Conservation (phyloP, 2,329 filamentous ascomycete species). For the Scedosporium minutisporum region DNA sequence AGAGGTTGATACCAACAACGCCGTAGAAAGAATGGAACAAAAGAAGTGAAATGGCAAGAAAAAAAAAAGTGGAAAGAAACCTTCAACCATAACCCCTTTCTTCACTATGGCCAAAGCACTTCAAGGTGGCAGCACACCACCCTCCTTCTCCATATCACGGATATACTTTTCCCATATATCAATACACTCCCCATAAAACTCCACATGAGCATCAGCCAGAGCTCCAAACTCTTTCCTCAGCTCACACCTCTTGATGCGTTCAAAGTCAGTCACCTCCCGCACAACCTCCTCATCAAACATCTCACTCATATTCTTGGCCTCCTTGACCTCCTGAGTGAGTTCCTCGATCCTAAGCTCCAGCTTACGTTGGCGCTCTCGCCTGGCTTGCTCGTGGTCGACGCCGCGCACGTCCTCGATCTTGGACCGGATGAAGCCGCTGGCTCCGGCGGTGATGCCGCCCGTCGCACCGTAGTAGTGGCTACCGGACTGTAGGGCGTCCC, state of each 20-base stretch:
- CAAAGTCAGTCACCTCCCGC: slow-evolving; percentile 85
- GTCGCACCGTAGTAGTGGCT: slow-evolving; percentile 29
- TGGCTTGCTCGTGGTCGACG: slow-evolving; percentile 88
- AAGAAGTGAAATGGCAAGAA: neutral
- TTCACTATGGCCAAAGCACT: slow-evolving; percentile 7
- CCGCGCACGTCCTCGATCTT: slow-evolving; percentile 96
- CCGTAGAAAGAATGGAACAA: neutral
- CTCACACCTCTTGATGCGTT: slow-evolving; percentile 89
- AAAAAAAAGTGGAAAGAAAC: neutral
- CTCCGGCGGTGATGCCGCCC: slow-evolving; percentile 55
- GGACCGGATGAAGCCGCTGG: slow-evolving; percentile 77
- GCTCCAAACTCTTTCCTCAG: slow-evolving; percentile 80
- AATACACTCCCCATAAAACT: slow-evolving; percentile 73
- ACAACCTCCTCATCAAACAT: slow-evolving; percentile 96
- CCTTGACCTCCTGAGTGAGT: slow-evolving; percentile 80
- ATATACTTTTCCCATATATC: slow-evolving; percentile 85
- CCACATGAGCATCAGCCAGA: slow-evolving; percentile 74
- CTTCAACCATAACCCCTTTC: neutral
- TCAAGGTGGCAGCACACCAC: slow-evolving; percentile 13
- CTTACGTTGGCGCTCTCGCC: slow-evolving; percentile 78
- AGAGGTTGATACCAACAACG: neutral
- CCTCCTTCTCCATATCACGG: slow-evolving; percentile 72
- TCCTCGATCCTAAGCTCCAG: slow-evolving; percentile 89
- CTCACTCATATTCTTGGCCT: slow-evolving; percentile 75
- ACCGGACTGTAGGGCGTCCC: slow-evolving; percentile 64